Evolutionary conservation across 2,329 filamentous ascomycete genomes (phyloP).

Genomic region (Verruconis gallopava): DNA sequence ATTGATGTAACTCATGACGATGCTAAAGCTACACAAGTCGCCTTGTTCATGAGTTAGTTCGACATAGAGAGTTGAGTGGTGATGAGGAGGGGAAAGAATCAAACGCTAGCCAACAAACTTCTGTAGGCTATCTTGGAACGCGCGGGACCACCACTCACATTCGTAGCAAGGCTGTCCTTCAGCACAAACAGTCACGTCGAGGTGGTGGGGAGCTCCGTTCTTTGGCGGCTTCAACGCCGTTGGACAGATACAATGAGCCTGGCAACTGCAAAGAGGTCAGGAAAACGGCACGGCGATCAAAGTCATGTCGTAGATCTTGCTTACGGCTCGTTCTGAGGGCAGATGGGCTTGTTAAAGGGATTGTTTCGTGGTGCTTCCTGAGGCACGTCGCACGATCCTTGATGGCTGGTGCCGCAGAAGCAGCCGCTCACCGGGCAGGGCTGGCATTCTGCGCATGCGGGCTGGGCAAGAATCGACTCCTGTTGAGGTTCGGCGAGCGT

Average conservation of each 20-base stretch:
- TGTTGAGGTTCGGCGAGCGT: no score
- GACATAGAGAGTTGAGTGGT: no score
- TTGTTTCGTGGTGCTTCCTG: not conserved
- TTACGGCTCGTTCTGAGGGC: not conserved
- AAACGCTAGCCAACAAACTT: no score
- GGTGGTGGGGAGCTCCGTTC: not conserved
- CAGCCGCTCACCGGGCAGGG: not conserved
- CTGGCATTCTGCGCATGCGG: not conserved
- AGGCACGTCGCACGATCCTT: no score
- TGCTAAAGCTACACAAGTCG: not conserved
- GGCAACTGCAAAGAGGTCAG: no score
- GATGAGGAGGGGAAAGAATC: no score
- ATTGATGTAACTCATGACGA: not conserved
- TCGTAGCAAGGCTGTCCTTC: not conserved
- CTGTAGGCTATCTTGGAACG: no score
- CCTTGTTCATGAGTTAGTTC: no score
- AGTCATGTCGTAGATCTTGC: not conserved
- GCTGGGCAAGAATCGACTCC: no score
- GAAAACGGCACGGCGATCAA: not conserved
- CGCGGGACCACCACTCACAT: no score
- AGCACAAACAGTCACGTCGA: not conserved
- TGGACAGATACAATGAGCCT: not conserved
- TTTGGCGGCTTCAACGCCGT: not conserved
- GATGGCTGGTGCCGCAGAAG: not conserved
- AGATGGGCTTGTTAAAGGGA: not conserved